Evolutionary conservation across 805 yeast genomes (phyloP), one percentile per base, ranked within the genome.

Genomic region (Candida parachauliodes): DNA sequence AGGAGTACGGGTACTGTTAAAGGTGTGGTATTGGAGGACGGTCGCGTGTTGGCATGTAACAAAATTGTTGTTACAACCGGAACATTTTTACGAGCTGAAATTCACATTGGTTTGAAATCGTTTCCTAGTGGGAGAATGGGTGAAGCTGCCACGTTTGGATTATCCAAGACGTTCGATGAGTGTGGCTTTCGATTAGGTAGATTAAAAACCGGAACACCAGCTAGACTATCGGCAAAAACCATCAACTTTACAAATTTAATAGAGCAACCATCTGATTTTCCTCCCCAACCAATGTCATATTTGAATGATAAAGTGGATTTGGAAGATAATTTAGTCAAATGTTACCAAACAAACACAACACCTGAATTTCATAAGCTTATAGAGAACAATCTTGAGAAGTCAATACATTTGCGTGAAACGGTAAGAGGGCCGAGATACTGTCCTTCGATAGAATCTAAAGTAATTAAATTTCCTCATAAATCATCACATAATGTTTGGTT

Each of bases 401-500:
- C 96, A 4, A 77, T 93, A 5, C 99, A 93, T 58, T 91, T 93
- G 22, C 65, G 89, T 42, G 98, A 93, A 60, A 83, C 95, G 0
- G 95, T 91, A 5, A 86, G 86, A 49, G 98, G 98, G 0, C 99
- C 99, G 2, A 65, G 99, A 20, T 93, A 93, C 57, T 93, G 99
- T 60, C 99, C 99, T 1, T 91, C 98, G 0, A 79, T 93, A 35
- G 99, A 93, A 57, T 79, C 95, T 5, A 93, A 93, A 54, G 69
- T 93, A 20, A 74, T 84, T 28, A 74, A 88, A 46, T 93, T 93
- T 55, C 70, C 86, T 2, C 84, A 84, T 32, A 89, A 85, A 52
- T 63, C 71, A 3, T 65, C 78, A 0, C 98, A 93, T 56, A 73
- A 82, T 40, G 79, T 93, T 3, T 93, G 98, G 98, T 65, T 93